Evolutionary conservation across 306 rosid species (phyloP), one percentile per base, ranked within the genome.

Genomic region (Aeschynomene evenia): DNA sequence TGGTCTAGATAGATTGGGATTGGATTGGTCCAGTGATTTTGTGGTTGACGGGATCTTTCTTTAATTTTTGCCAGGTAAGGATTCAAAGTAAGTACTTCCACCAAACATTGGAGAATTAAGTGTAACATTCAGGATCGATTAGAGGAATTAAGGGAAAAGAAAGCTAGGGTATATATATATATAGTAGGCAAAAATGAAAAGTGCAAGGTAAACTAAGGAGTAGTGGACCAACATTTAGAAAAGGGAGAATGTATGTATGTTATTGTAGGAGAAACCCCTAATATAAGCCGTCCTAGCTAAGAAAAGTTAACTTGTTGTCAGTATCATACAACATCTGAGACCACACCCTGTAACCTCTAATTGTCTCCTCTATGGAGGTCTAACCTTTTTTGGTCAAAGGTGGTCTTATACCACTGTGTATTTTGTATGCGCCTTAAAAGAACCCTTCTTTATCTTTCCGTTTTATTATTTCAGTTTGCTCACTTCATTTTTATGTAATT

Each of bases 331-430:
- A 77, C 78, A 82, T 58, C 85, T 74, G 72, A 78, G 68, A 79
- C 70, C 76, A 84, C 86, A 63, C 72, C 79, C 92, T 88, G 90
- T 84, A 86, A 77, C 86, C 80, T 80, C 97, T 73, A 80, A 72
- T 90, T 86, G 97, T 90, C 95, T 79, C 90, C 88, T 84, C 84
- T 52, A 67, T 60, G 80, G 82, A 75, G 74, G 45, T 81, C 89
- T 77, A 77, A 77, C 81, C 79, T 66, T 68, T 66, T 68, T 64
- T 77, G 85, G 86, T 82, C 86, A 82, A 82, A 82, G 59, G 19
- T 39, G 63, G 72, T 77, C 64, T 74, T 50, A 23, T 79, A 58
- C 77, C 78, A 65, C 46, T 64, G 70, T 62, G 20, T 71, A 37
- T 68, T 7, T 39, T 73, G 50, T 77, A 22, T 73, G 66, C 48